Evolutionary conservation across 2,329 filamentous ascomycete species (phyloP).

Genomic region (Colletotrichum limetticola): DNA sequence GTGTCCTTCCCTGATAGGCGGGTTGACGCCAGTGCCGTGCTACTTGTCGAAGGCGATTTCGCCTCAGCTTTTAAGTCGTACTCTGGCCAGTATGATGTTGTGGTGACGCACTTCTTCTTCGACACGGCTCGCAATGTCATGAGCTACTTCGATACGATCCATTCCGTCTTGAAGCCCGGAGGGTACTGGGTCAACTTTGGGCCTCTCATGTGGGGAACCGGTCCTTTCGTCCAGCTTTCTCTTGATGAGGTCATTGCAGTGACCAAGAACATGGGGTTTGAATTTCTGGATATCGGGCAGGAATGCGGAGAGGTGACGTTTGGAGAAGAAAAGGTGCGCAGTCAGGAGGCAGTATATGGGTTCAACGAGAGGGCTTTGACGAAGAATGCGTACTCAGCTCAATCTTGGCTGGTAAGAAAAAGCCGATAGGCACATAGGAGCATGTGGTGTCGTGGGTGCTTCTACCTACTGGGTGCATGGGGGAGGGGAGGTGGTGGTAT

Average conservation of each 20-base stretch:
- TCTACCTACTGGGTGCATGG: no score
- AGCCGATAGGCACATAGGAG: no score
- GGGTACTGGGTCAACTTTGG: conserved; percentile 68
- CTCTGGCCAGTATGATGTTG: conserved; percentile 53
- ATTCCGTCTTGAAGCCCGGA: conserved; percentile 55
- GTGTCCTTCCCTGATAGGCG: conserved; percentile 56
- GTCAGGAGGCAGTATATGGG: conserved; percentile 61
- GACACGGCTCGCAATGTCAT: conserved; percentile 68
- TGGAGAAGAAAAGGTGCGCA: conserved; percentile 50
- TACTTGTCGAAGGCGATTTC: conserved; percentile 68
- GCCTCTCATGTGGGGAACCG: conserved; percentile 64
- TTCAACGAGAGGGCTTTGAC: conserved; percentile 62
- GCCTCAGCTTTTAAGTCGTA: conserved; percentile 50
- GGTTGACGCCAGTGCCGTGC: conserved; percentile 48
- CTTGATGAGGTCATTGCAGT: conserved; percentile 63
- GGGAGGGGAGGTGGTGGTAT: no score
- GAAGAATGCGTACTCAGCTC: no score
- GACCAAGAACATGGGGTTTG: conserved; percentile 61
- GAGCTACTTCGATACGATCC: conserved; percentile 64
- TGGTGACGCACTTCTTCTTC: conserved; percentile 70
- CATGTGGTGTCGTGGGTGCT: no score
- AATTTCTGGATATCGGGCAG: conserved; percentile 55
- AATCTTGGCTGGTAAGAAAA: no score
- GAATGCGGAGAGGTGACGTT: conserved; percentile 56
- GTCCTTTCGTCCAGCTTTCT: conserved; percentile 64